phyloP scores from a whole-genome alignment of 192 early-diverging fungal genomes.

The Paraglomus brasilianum region DNA sequence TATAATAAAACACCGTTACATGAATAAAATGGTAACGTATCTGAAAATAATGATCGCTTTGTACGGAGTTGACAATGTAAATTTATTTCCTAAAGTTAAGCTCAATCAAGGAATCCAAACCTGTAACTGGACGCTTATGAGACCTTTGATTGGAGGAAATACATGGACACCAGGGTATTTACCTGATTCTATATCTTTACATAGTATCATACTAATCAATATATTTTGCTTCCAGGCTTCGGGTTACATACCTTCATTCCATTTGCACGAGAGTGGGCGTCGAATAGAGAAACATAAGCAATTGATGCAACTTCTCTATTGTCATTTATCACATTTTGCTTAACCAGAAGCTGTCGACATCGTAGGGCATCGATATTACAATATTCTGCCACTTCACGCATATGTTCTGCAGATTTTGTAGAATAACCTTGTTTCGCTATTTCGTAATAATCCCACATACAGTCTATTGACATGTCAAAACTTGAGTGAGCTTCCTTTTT shows the following conservation, averaged over 20 bases:
- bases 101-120: too few relatives aligned
- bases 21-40: too few relatives aligned
- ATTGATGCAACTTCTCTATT: conserved; percentile 15
- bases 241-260: too few relatives aligned
- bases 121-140: too few relatives aligned
- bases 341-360: conserved; percentile 13
- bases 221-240: background rate
- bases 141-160: too few relatives aligned
- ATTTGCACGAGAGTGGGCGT: background rate
- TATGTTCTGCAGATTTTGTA: background rate
- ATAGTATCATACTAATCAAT: conserved; percentile 4
- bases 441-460: conserved; percentile 14
- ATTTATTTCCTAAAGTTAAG: too few relatives aligned
- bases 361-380: background rate
- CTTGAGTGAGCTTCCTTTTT: conserved; percentile 25
- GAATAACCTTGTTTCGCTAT: background rate
- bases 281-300: conserved; percentile 15
- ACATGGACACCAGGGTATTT: too few relatives aligned
- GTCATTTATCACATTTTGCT: conserved; percentile 8
- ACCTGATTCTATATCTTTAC: conserved; percentile 1
- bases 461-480: conserved; percentile 15
- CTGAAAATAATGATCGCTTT: too few relatives aligned
- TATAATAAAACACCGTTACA: too few relatives aligned
- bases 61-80: too few relatives aligned
- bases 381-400: conserved; percentile 2